Evolutionary conservation across 23 red algal genomes (phyloP), one percentile per base, ranked within the genome.

Genomic region (Gracilaria domingensis): DNA sequence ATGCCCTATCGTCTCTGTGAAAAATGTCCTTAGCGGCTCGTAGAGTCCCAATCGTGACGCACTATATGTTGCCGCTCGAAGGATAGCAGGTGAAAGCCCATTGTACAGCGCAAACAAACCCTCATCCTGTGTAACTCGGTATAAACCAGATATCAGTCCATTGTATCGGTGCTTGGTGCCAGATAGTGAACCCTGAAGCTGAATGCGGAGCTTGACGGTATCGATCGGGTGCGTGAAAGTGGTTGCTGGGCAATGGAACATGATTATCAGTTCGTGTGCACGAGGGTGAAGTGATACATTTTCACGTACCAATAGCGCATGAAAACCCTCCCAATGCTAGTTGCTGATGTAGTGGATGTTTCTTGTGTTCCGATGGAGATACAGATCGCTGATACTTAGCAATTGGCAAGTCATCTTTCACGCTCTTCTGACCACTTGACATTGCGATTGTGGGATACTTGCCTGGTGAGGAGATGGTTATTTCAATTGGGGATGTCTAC

Each of bases 141-240:
- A 23, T 33, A 88, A 35, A 51, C 69, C 85, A 47, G 85, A 88
- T 23, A 88, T 21, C 4, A 88, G 23, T 30, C 85, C 61, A 54
- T 60, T 55, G 21, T 54, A 88, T 26, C 69, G 69, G 25, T 57
- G 40, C 45, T 66, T 30, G 16, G 59, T 69, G 36, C 65, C 73
- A 47, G 85, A 75, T 29, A 75, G 53, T 23, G 85, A 47, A 35
- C 85, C 85, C 39, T 88, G 85, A 61, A 88, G 72, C 73, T 88
- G 85, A 60, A 88, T 62, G 34, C 85, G 85, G 38, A 88, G 72
- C 72, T 88, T 88, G 7, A 88, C 69, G 39, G 85, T 88, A 61
- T 88, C 85, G 44, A 88, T 88, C 23, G 85, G 85, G 21, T 88
- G 85, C 14, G 85, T 88, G 72, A 88, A 75, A 51, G 66, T 76